A percentile compares a stretch with the other conserved stretches of the same genome.
phyloP scores from a whole-genome alignment of 306 rosid genomes.

The Pyrus pyrifolia region DNA sequence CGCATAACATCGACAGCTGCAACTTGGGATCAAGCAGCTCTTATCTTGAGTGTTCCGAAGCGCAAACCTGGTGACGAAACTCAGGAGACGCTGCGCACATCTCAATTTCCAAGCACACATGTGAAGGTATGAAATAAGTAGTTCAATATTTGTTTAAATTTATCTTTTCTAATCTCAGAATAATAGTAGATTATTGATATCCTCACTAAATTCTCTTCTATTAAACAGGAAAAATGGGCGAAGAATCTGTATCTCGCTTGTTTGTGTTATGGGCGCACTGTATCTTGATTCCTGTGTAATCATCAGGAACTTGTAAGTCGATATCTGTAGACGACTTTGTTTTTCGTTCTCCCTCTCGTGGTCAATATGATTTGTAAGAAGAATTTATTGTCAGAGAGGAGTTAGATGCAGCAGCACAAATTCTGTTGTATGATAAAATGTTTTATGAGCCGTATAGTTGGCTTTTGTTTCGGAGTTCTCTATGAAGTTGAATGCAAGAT shows the following conservation, averaged over 20 bases:
- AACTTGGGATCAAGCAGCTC: constrained; percentile 93
- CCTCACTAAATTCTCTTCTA: constrained; percentile 3
- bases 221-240: constrained; percentile 84
- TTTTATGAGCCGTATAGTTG: background rate
- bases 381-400: constrained; percentile 9
- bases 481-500: background rate
- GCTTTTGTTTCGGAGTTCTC: constrained; percentile 3
- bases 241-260: constrained; percentile 84
- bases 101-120: constrained; percentile 92
- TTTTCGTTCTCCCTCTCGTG: background rate
- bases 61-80: constrained; percentile 87
- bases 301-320: constrained; percentile 13
- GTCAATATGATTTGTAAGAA: constrained; percentile 16
- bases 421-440: constrained; percentile 8
- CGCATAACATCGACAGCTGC: constrained; percentile 94
- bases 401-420: constrained; percentile 13
- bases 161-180: background rate
- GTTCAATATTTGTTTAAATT: background rate
- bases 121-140: constrained; percentile 50
- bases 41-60: constrained; percentile 81
- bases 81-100: constrained; percentile 90
- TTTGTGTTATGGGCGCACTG: constrained; percentile 87
- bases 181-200: background rate
- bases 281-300: constrained; percentile 35
- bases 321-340: background rate